Evolutionary conservation across 169 alveolate genomes (phyloP).

Genomic region (Cystoisospora suis): DNA sequence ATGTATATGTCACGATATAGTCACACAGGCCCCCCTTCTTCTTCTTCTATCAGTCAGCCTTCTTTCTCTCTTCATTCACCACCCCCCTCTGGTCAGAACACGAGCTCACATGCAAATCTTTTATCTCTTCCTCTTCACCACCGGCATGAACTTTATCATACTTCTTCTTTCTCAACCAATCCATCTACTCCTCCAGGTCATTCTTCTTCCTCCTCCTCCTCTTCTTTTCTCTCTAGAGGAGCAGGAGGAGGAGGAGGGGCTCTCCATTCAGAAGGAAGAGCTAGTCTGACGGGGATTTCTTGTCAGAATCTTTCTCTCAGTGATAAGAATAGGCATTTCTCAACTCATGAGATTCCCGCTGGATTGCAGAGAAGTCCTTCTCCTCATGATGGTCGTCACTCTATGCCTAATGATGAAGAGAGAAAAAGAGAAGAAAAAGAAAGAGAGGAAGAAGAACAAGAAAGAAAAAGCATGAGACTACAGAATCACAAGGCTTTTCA

Average conservation of each 20-base stretch:
- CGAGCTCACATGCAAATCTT: neutral
- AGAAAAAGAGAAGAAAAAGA: too few relatives aligned
- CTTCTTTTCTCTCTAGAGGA: neutral
- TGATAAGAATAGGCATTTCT: too few relatives aligned
- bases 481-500: too few relatives aligned
- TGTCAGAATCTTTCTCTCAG: too few relatives aligned
- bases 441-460: neutral
- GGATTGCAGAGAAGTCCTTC: too few relatives aligned
- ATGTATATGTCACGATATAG: slow-evolving; percentile 1
- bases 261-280: too few relatives aligned
- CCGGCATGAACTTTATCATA: too few relatives aligned
- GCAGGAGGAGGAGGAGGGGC: neutral
- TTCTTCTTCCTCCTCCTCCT: neutral
- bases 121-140: neutral
- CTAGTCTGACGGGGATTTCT: too few relatives aligned
- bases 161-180: neutral
- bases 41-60: neutral
- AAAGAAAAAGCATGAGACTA: neutral
- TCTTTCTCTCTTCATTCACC: neutral
- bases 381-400: too few relatives aligned
- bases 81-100: neutral
- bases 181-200: neutral
- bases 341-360: too few relatives aligned
- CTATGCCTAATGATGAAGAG: too few relatives aligned
- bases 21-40: neutral